phyloP scores from a whole-genome alignment of 75 land plant genomes.

The Pinus taeda region DNA sequence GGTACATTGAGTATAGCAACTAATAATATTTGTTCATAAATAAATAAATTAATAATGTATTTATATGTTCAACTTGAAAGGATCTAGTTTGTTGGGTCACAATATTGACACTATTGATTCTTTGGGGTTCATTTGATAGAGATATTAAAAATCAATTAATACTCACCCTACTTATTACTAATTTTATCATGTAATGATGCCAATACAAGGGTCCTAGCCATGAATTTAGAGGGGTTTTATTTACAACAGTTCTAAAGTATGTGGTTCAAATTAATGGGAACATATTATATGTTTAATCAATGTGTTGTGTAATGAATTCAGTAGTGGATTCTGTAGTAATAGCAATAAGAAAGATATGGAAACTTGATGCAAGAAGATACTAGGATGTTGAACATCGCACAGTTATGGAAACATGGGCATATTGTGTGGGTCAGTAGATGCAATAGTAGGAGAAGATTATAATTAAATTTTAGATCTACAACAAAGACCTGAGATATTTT shows the following conservation, averaged over 20 bases:
- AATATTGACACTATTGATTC: background rate
- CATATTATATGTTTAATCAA: background rate
- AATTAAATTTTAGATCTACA: too few relatives aligned
- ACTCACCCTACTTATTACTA: background rate
- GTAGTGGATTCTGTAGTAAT: background rate
- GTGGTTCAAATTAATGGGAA: background rate
- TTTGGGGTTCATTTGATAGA: background rate
- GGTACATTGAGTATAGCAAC: background rate
- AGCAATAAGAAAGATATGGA: background rate
- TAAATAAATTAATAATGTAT: background rate
- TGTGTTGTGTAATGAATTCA: background rate
- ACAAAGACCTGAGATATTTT: background rate
- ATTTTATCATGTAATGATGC: background rate
- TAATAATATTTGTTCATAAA: background rate
- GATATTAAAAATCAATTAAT: background rate
- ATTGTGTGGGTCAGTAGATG: background rate
- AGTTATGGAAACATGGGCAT: background rate
- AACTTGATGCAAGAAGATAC: background rate
- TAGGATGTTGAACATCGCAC: background rate
- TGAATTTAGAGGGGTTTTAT: background rate
- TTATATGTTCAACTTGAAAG: too few relatives aligned
- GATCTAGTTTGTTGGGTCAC: too few relatives aligned
- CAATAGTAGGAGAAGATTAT: too few relatives aligned
- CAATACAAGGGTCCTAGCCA: background rate
- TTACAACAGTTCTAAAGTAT: background rate